A percentile compares a stretch with the other conserved stretches of the same genome.
These are phyloP conservation scores for Alternaria conjuncta DNA, from an alignment of 2,329 filamentous ascomycete genomes.

Conservation along the genomic window DNA sequence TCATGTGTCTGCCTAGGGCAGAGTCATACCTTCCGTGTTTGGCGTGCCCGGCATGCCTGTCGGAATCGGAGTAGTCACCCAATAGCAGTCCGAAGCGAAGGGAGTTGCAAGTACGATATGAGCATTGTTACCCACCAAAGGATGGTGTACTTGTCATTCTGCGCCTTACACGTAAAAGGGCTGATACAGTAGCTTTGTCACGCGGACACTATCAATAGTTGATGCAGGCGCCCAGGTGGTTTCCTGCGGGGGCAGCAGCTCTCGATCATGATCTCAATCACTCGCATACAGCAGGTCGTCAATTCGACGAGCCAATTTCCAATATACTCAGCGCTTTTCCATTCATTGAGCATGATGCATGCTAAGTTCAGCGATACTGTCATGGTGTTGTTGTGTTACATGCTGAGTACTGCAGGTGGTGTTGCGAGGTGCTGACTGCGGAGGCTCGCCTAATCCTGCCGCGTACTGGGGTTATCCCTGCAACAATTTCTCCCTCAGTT, in stretches of 20 bases:
- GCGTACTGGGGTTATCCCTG: conserved; percentile 32
- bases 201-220: not conserved
- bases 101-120: not conserved
- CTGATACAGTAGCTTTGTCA: not conserved
- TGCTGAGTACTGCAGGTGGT: not conserved
- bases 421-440: conserved; percentile 16
- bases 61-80: conserved; percentile 7
- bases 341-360: not conserved
- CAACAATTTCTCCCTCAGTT: conserved; percentile 40
- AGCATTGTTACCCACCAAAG: not conserved
- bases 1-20: not conserved
- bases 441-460: conserved; percentile 22
- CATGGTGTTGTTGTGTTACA: not conserved
- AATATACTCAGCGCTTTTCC: no score
- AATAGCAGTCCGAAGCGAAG: conserved; percentile 2
- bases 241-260: not conserved
- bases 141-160: not conserved
- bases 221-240: not conserved
- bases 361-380: fast-evolving
- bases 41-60: conserved; percentile 2
- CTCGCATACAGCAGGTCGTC: no score
- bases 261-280: no score
- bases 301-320: no score
- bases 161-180: not conserved
- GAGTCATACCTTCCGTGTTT: not conserved